phyloP scores from a whole-genome alignment of 495 filamentous ascomycete genomes.

The Aspergillus diversus region DNA sequence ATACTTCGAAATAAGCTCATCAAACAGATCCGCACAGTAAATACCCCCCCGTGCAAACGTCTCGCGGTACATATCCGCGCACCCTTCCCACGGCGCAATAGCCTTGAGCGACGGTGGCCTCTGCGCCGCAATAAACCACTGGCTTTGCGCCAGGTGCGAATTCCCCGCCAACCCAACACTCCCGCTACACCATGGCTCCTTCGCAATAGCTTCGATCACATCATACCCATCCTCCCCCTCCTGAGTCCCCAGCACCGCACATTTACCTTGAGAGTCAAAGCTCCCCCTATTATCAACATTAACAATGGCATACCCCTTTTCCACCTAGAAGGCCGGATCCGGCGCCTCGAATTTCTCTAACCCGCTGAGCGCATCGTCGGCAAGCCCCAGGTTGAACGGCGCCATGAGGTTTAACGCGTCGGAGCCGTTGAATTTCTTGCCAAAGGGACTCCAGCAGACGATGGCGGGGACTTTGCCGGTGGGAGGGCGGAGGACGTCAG shows the following conservation, averaged over 20 bases:
- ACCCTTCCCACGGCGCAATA: slow-evolving; percentile 53
- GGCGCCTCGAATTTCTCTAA: slow-evolving; percentile 50
- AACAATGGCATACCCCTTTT: slow-evolving; percentile 48
- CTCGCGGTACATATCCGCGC: slow-evolving; percentile 49
- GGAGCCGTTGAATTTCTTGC: slow-evolving; percentile 38
- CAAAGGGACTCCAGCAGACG: slow-evolving; percentile 40
- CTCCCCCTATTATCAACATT: slow-evolving; percentile 48
- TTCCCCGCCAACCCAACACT: slow-evolving; percentile 50
- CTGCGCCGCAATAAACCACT: slow-evolving; percentile 46
- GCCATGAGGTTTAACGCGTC: slow-evolving; percentile 27
- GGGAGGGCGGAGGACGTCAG: slow-evolving; percentile 38
- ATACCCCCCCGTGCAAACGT: slow-evolving; percentile 39
- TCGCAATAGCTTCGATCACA: slow-evolving; percentile 45
- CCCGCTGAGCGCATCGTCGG: slow-evolving; percentile 27
- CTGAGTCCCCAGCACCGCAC: slow-evolving; percentile 47
- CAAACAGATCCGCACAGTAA: slow-evolving; percentile 31
- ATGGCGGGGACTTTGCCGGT: slow-evolving; percentile 36
- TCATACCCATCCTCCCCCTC: slow-evolving; percentile 51
- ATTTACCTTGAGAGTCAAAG: slow-evolving; percentile 40
- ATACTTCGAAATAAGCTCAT: slow-evolving; percentile 36
- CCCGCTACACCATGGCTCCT: slow-evolving; percentile 49
- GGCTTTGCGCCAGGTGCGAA: slow-evolving; percentile 41
- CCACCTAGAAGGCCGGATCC: slow-evolving; percentile 45
- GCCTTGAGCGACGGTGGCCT: slow-evolving; percentile 45
- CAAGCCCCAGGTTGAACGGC: slow-evolving; percentile 31